These are phyloP conservation scores for Moesziomyces parantarcticus DNA, from an alignment of 1,284 basidiomycete genomes.

Conservation along the genomic window DNA sequence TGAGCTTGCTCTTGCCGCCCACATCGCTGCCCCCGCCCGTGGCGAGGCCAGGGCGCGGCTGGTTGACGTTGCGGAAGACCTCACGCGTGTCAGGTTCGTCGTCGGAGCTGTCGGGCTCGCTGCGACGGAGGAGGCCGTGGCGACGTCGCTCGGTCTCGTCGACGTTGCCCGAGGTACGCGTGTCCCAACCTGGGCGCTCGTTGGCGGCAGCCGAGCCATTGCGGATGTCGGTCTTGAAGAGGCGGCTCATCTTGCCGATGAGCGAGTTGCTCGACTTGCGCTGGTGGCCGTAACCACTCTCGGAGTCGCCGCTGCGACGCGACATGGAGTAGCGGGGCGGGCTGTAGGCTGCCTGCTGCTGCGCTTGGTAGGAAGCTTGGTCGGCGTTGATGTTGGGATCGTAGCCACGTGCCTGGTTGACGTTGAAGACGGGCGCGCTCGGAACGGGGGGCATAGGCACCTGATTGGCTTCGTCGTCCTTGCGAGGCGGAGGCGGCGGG, in stretches of 20 bases:
- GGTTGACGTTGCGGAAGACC: conserved; percentile 61
- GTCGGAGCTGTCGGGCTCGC: conserved; percentile 53
- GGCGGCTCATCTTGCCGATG: conserved; percentile 59
- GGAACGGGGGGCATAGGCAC: conserved; percentile 51
- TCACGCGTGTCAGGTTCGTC: conserved; percentile 58
- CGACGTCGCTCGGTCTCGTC: conserved; percentile 21
- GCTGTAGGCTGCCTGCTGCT: conserved; percentile 8
- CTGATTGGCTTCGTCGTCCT: conserved; percentile 29
- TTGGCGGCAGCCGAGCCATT: conserved; percentile 14
- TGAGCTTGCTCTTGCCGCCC: conserved; percentile 42
- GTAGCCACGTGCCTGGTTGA: conserved; percentile 49
- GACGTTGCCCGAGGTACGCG: conserved; percentile 37
- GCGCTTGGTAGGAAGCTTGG: conserved; percentile 25
- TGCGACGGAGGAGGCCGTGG: conserved; percentile 25
- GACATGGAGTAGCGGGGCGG: conserved; percentile 41
- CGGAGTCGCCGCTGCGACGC: conserved; percentile 32
- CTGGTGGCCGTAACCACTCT: conserved; percentile 40
- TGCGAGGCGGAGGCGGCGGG: conserved; percentile 21
- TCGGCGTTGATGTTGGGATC: conserved; percentile 24
- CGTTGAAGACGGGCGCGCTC: conserved; percentile 48
- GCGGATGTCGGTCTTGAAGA: conserved; percentile 64
- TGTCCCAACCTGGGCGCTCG: conserved; percentile 35
- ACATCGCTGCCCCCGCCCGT: conserved; percentile 39
- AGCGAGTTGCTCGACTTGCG: conserved; percentile 55
- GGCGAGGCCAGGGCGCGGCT: conserved; percentile 38